A percentile compares a stretch with the other conserved stretches of the same genome.
Conservation (phyloP, 768 basidiomycete species). For the Naganishia randhawae region DNA sequence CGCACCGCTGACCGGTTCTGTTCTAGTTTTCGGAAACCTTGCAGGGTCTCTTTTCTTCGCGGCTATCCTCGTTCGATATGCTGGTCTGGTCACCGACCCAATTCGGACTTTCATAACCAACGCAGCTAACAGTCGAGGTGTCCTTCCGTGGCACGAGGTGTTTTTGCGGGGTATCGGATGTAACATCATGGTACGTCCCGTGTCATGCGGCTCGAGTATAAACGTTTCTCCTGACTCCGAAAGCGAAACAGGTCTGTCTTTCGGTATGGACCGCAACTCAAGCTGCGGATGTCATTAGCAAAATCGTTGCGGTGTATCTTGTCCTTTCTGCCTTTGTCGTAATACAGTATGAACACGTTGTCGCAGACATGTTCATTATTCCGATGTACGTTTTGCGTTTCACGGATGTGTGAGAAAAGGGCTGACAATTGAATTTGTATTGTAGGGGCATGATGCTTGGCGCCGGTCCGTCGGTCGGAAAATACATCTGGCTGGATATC, state of each 20-base stretch:
- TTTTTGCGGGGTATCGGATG: slow-evolving; percentile 26
- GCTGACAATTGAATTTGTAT: background rate
- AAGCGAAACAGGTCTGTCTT: slow-evolving; percentile 8
- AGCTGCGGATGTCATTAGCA: slow-evolving; percentile 18
- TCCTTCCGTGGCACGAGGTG: slow-evolving; percentile 23
- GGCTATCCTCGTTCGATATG: slow-evolving; percentile 25
- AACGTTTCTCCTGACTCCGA: background rate
- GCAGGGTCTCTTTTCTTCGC: slow-evolving; percentile 28
- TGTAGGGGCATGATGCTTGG: slow-evolving; percentile 25
- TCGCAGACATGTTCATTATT: slow-evolving; percentile 28
- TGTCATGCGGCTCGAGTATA: background rate
- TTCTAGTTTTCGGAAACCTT: slow-evolving; percentile 22
- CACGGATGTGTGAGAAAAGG: background rate
- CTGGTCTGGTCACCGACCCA: slow-evolving; percentile 21
- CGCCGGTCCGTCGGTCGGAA: background rate
- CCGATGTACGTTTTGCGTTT: slow-evolving; percentile 1
- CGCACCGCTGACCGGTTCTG: background rate
- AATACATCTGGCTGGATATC: slow-evolving; percentile 25
- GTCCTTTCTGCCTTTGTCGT: slow-evolving; percentile 26
- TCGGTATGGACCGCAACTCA: slow-evolving; percentile 19
- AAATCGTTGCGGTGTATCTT: slow-evolving; percentile 24
- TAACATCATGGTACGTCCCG: slow-evolving; percentile 22
- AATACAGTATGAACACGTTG: slow-evolving; percentile 27
- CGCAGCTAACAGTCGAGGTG: slow-evolving; percentile 18
- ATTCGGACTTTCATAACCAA: slow-evolving; percentile 12